These are phyloP conservation scores for Corchorus olitorius DNA, from an alignment of 345 rosid species.

Conservation along the genomic window DNA sequence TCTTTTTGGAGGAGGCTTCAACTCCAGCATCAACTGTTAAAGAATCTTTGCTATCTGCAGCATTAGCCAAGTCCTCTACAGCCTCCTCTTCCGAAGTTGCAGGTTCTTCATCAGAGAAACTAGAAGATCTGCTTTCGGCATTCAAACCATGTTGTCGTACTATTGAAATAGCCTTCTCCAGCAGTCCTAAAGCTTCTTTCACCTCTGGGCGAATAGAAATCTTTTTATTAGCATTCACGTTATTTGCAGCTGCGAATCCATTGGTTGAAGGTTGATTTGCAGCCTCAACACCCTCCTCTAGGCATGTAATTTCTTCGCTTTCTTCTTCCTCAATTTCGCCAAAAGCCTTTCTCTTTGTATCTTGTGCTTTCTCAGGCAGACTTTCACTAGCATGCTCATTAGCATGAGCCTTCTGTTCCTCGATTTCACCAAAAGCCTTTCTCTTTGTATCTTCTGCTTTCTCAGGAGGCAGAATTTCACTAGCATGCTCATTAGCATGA, in stretches of 20 bases:
- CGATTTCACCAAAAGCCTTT: conserved; percentile 54
- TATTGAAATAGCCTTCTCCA: conserved; percentile 68
- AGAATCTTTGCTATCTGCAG: conserved; percentile 29
- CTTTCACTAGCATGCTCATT: not conserved
- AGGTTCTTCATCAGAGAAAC: conserved; percentile 42
- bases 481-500: conserved; percentile 14
- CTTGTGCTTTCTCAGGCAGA: conserved; percentile 18
- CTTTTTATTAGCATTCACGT: conserved; percentile 35
- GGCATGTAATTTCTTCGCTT: conserved; percentile 24
- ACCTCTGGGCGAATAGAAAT: conserved; percentile 61
- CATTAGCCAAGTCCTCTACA: conserved; percentile 20
- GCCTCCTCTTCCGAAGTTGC: conserved; percentile 22
- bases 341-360: conserved; percentile 33
- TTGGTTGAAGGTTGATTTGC: conserved; percentile 12
- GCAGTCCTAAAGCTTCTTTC: conserved; percentile 66
- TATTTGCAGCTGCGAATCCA: conserved; percentile 17
- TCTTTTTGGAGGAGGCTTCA: conserved; percentile 34
- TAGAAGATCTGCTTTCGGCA: conserved; percentile 26
- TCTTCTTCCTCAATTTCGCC: conserved; percentile 73
- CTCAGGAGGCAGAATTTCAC: conserved; percentile 20
- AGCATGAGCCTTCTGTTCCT: conserved; percentile 32
- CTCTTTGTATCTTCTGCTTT: conserved; percentile 20
- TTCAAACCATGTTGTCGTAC: conserved; percentile 46
- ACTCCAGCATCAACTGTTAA: conserved; percentile 29
- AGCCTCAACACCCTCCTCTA: conserved; percentile 25